Base-by-base conservation (phyloP, 148 eudicot genomes). In the Persicaria tinctoria region DNA sequence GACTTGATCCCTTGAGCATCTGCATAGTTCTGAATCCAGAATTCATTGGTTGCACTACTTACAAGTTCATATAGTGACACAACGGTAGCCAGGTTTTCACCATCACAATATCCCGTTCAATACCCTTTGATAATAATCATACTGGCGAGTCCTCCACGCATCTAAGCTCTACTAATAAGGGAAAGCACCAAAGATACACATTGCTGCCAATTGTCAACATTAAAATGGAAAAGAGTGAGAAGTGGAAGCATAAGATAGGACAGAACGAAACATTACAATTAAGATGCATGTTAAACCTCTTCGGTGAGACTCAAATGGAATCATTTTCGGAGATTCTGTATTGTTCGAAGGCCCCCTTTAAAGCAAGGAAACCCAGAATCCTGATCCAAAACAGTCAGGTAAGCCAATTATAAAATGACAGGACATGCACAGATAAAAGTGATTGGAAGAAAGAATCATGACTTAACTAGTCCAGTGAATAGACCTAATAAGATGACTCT, bases 281-380 rank as follows among this genome's bases (percentile, higher is more conserved):
- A 41, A 70, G 73, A 56, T 11, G 51, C 17, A 57, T 62, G 73
- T 53, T 84, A 78, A 77, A 92, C 99, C 97, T 95, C 99, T 81
- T 95, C 99, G 0, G 99, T 92, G 72, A 95, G 89, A 84, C 93
- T 89, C 45, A 95, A 79, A 79, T 95, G 99, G 80, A 92, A 95
- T 72, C 99, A 79, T 85, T 95, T 95, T 79, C 99, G 83, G 71
- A 92, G 82, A 83, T 95, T 95, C 78, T 92, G 97, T 79, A 95
- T 89, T n/a, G 99, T 90, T 47, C 97, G 92, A 44, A 89, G 97
- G 63, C 99, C 99, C 68, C 99, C 99, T 83, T 95, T 95, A 78
- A 95, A 95, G 84, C 99, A 95, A 46, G 99, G 99, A 77, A 89
- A 95, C 78, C 92, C 99, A 56, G 99, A 95, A 77, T 95, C 99